These are phyloP conservation scores for Diospyros lotus DNA, from an alignment of 148 eudicot species.

Conservation along the genomic window DNA sequence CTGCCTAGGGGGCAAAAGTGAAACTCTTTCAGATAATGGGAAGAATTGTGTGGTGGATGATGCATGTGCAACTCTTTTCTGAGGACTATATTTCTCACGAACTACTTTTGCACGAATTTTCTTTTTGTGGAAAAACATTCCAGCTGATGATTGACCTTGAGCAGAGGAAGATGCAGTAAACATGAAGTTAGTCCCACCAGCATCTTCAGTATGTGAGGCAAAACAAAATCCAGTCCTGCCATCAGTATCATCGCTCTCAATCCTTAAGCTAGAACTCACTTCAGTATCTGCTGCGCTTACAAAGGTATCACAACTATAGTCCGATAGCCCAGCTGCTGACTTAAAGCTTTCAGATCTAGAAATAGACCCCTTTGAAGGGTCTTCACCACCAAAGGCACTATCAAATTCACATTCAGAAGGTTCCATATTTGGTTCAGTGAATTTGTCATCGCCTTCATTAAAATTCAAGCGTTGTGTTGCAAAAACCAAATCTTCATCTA, in stretches of 20 bases:
- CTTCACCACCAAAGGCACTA: slow-evolving; percentile 28
- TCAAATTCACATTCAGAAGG: slow-evolving; percentile 23
- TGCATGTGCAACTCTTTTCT: slow-evolving; percentile 33
- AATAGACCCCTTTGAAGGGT: slow-evolving; percentile 34
- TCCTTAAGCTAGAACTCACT: slow-evolving; percentile 38
- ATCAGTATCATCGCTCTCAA: slow-evolving; percentile 46
- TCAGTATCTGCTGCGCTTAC: slow-evolving; percentile 45
- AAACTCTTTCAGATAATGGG: slow-evolving; percentile 45
- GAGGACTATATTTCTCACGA: slow-evolving; percentile 38
- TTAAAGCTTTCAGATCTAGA: slow-evolving; percentile 63
- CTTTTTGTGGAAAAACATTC: slow-evolving; percentile 53
- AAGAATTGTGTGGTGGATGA: slow-evolving; percentile 41
- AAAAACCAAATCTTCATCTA: slow-evolving; percentile 50
- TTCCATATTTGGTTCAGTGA: slow-evolving; percentile 21
- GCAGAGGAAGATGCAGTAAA: slow-evolving; percentile 69
- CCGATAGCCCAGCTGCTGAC: slow-evolving; percentile 62
- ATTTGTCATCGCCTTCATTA: slow-evolving; percentile 33
- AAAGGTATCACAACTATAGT: slow-evolving; percentile 29
- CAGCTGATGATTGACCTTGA: slow-evolving; percentile 37
- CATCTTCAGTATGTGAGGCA: slow-evolving; percentile 44
- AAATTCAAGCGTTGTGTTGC: slow-evolving; percentile 56
- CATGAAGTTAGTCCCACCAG: slow-evolving; percentile 40
- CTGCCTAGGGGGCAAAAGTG: slow-evolving; percentile 32
- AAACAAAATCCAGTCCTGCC: slow-evolving; percentile 36
- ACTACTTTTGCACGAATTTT: slow-evolving; percentile 48